Percentiles rank a stretch among this genome's conserved stretches.
phyloP scores from a whole-genome alignment of 169 alveolate genomes.

The Plasmodium inui region DNA sequence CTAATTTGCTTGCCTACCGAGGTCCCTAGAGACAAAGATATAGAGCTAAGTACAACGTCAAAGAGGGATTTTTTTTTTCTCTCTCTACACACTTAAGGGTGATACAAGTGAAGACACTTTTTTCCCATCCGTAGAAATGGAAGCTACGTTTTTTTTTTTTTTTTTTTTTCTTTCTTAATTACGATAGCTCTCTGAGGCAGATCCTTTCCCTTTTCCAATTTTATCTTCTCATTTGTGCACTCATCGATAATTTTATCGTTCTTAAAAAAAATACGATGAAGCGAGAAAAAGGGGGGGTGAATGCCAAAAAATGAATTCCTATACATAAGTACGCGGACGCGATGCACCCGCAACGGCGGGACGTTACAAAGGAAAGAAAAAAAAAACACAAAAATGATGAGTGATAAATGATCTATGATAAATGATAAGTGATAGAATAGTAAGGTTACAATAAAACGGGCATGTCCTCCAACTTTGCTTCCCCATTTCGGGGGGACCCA shows the following conservation, averaged over 20 bases:
- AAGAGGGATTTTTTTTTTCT: not conserved
- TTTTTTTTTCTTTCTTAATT: too few species aligned
- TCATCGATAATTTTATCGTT: not conserved
- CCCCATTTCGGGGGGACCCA: not conserved
- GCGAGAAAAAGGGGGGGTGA: not conserved
- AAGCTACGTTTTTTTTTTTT: not conserved
- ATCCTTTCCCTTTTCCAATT: not conserved
- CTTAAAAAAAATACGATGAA: not conserved
- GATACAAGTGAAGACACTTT: not conserved
- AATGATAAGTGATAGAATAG: not conserved
- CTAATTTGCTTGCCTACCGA: not conserved
- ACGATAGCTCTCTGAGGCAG: not conserved
- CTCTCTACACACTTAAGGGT: not conserved
- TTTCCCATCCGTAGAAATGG: not conserved
- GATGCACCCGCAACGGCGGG: not conserved
- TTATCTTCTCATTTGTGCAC: not conserved
- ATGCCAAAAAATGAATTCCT: not conserved
- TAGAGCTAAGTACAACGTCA: not conserved
- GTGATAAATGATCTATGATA: not conserved
- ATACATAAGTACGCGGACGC: not conserved
- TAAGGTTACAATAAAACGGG: not conserved
- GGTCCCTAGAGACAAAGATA: not conserved
- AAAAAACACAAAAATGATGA: not conserved
- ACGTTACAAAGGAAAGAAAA: not conserved
- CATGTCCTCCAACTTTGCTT: not conserved